A percentile compares a stretch with the other conserved stretches of the same genome.
Evolutionary conservation across 2,329 filamentous ascomycete species (phyloP).

Genomic region (Penicillium concentricum): DNA sequence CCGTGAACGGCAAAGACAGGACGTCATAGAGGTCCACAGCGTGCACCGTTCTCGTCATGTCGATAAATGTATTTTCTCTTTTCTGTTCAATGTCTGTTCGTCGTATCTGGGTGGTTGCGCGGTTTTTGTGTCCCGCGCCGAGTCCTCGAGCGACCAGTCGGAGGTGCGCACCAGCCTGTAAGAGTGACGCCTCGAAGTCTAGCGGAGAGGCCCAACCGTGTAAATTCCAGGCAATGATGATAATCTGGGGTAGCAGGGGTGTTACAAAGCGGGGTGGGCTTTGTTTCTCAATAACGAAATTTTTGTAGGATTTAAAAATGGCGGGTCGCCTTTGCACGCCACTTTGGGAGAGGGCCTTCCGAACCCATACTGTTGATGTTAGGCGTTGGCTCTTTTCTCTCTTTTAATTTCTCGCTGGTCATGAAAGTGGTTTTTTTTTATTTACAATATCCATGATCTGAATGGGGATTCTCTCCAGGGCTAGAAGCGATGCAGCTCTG

Average conservation of each 20-base stretch:
- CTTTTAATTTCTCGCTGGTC: not conserved
- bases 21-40: slow-evolving; percentile 40
- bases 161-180: not conserved
- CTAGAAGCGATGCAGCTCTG: not conserved
- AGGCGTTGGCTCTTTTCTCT: not conserved
- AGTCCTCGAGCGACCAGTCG: not conserved
- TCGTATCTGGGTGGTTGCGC: not conserved
- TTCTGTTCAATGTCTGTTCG: not conserved
- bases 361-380: not conserved
- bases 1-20: slow-evolving; percentile 38
- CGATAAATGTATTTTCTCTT: not conserved
- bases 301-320: not conserved
- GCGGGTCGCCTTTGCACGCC: slow-evolving; percentile 4
- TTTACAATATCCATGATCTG: not conserved
- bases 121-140: not conserved
- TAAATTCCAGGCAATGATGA: not conserved
- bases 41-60: slow-evolving; percentile 16
- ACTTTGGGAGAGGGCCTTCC: slow-evolving; percentile 1
- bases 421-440: not conserved
- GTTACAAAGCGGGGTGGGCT: slow-evolving; percentile 1
- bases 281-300: not conserved
- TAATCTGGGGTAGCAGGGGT: not conserved
- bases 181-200: not conserved
- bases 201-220: not conserved
- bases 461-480: not conserved